Percentiles rank a stretch among this genome's conserved stretches.
Evolutionary conservation across 805 yeast species (phyloP).

Genomic region (Ogataea siamensis): DNA sequence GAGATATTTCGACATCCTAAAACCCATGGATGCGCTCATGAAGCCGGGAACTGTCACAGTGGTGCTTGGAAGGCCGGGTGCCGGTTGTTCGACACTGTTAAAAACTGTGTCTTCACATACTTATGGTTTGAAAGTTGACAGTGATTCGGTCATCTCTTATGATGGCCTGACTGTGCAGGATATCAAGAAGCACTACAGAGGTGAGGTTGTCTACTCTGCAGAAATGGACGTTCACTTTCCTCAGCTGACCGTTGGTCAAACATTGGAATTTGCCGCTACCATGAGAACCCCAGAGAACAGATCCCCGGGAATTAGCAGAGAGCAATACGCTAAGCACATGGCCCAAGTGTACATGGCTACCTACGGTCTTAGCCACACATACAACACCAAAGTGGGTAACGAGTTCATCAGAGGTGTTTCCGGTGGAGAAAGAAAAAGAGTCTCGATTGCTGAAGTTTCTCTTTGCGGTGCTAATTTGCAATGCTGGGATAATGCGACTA

Average conservation of each 20-base stretch:
- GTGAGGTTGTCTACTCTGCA: conserved; percentile 70
- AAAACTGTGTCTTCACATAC: conserved; percentile 59
- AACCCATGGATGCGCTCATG: conserved; percentile 63
- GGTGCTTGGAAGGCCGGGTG: conserved; percentile 78
- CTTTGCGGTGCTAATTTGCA: conserved; percentile 40
- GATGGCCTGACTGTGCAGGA: conserved; percentile 55
- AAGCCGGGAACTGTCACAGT: conserved; percentile 65
- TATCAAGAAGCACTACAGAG: conserved; percentile 52
- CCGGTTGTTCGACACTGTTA: conserved; percentile 71
- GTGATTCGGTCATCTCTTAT: conserved; percentile 47
- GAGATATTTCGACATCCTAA: conserved; percentile 50
- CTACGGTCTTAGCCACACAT: conserved; percentile 44
- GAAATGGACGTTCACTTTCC: conserved; percentile 70
- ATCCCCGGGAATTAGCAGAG: conserved; percentile 57
- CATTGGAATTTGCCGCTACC: conserved; percentile 60
- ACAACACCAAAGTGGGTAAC: conserved; percentile 60
- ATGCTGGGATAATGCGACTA: conserved; percentile 68
- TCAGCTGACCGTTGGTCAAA: conserved; percentile 63
- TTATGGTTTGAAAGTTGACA: conserved; percentile 53
- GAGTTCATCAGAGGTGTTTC: conserved; percentile 64
- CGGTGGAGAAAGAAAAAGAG: conserved; percentile 68
- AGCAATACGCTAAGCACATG: conserved; percentile 51
- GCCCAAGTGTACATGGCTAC: conserved; percentile 37
- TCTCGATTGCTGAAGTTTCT: conserved; percentile 57
- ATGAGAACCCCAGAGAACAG: conserved; percentile 63